Base-by-base conservation (phyloP, 140 eudicot species). In the Oenanthe javanica region DNA sequence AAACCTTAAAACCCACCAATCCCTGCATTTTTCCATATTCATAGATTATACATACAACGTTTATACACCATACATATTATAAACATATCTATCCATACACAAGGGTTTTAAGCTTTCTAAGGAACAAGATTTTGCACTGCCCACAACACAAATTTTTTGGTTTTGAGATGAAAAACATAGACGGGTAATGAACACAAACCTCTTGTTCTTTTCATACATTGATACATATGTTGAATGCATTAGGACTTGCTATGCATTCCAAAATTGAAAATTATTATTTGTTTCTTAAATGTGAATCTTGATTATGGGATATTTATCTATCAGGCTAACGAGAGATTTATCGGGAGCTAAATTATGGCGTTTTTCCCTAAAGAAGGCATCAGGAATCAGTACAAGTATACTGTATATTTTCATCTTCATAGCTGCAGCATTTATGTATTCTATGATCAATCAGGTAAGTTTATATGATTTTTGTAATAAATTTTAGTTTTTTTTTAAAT, bases 401-500 rank as follows among this genome's bases (percentile, higher is more conserved):
- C 54, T 72, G 2, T n/a, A 42, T 21, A 10, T 72, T 21, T 45
- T 72, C 16, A 72, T 72, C 1, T 43, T 72, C 36, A 13, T 43
- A 3, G 9, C 15, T 43, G 55, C 38, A 43, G 54, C 36, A 5
- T 72, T 42, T 72, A 13, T 72, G 76, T 42, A 19, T 72, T 21
- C 49, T 42, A 16, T 18, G 77, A 72, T 72, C 50, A n/a, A 43
- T 43, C 51, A 42, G 45, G 77, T 72, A 72, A 72, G 77, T 72
- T 71, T 18, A 8, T 16, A 42, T 71, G 49, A 72, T 72, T 43
- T 16, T 9, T 72, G 15, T 21, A 9, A 72, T 6, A 21, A 43
- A 18, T 9, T 42, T 43, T 72, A 18, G 14, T 45, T n/a, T 42
- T 42, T 72, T 36, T 36, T 36, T 31, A 31, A 31, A 31, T 31